These are phyloP conservation scores for Ruellia speciosa DNA, from an alignment of 305 asterid genomes.

Conservation along the genomic window DNA sequence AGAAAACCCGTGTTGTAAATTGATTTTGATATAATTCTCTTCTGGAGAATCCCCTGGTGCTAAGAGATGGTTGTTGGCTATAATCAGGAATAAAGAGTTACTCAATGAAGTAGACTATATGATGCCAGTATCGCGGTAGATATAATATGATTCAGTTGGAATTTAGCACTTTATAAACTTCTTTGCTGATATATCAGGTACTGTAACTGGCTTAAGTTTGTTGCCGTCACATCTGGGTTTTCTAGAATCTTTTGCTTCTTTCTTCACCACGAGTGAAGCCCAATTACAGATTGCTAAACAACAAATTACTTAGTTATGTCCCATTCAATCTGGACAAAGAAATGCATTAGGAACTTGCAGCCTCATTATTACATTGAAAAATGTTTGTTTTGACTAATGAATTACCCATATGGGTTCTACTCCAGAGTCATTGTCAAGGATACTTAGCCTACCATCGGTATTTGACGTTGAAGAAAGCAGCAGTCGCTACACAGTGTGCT, in stretches of 20 bases:
- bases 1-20: not conserved
- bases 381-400: not conserved
- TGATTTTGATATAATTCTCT: not conserved
- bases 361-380: no score
- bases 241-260: not conserved
- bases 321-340: no score
- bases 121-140: not conserved
- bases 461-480: conserved; percentile 47
- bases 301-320: no score
- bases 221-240: not conserved
- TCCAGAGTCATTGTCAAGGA: conserved; percentile 53
- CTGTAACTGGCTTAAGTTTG: not conserved
- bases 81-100: not conserved
- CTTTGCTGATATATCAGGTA: not conserved
- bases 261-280: no score
- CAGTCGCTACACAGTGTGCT: conserved; percentile 52
- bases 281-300: no score
- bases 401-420: conserved; percentile 4
- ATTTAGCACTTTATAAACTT: not conserved
- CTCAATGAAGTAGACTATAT: not conserved
- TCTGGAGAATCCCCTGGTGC: not conserved
- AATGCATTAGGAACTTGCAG: no score
- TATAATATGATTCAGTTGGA: not conserved
- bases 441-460: conserved; percentile 31
- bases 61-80: not conserved